Percentiles rank a stretch among this genome's conserved stretches.
Conservation (phyloP, 768 basidiomycete genomes). For the Lentinula boryana region DNA sequence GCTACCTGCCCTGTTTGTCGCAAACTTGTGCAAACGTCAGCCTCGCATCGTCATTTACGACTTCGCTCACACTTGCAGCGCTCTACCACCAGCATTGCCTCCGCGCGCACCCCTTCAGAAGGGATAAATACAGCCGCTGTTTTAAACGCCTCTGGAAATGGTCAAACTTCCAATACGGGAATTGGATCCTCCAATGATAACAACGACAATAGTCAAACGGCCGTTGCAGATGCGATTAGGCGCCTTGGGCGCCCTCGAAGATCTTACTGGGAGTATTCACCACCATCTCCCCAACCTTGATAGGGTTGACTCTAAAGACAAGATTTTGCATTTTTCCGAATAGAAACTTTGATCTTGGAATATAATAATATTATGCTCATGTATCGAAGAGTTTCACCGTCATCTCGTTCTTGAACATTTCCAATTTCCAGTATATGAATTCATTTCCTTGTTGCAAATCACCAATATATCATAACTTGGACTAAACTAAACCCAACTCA, state of each 20-base stretch:
- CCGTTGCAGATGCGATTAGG: not conserved
- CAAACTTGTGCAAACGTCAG: conserved; percentile 37
- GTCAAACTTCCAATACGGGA: not conserved
- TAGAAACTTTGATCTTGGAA: too few species aligned
- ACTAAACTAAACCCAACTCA: too few species aligned
- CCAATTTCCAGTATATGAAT: too few species aligned
- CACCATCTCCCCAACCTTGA: not conserved
- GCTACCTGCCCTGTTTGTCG: conserved; percentile 82
- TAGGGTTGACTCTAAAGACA: too few species aligned
- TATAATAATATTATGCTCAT: too few species aligned
- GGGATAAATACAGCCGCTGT: not conserved
- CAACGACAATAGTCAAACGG: not conserved
- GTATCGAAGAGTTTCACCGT: too few species aligned
- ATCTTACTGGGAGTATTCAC: not conserved
- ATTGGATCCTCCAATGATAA: not conserved
- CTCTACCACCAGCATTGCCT: not conserved
- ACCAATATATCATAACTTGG: too few species aligned
- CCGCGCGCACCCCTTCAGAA: not conserved
- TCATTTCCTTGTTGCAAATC: too few species aligned
- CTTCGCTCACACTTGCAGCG: not conserved
- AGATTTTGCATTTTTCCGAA: too few species aligned
- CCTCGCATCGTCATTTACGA: not conserved
- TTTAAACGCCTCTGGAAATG: not conserved
- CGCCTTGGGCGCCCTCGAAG: not conserved
- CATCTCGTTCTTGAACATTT: too few species aligned